Conservation (phyloP, 2,329 filamentous ascomycete species). For the Septoria petroselini region DNA sequence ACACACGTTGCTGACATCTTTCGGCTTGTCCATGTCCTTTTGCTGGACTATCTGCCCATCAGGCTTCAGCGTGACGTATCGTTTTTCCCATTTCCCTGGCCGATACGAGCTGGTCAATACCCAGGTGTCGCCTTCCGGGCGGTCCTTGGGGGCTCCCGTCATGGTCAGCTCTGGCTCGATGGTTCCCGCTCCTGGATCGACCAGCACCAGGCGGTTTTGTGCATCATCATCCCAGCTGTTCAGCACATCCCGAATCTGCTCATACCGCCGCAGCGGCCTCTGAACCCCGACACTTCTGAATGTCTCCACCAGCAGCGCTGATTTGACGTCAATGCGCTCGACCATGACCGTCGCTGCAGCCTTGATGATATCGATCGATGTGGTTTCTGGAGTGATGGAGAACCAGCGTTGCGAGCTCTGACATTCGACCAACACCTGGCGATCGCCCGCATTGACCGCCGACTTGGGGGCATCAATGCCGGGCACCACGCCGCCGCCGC, state of each 20-base stretch:
- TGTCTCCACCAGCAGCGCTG: conserved; percentile 71
- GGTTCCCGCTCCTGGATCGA: conserved; percentile 52
- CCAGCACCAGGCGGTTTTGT: conserved; percentile 70
- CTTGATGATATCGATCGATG: conserved; percentile 67
- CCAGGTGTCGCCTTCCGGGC: conserved; percentile 65
- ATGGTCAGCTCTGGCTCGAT: conserved; percentile 63
- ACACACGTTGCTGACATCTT: conserved; percentile 69
- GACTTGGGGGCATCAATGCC: conserved; percentile 74
- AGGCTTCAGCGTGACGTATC: conserved; percentile 67
- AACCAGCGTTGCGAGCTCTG: conserved; percentile 66
- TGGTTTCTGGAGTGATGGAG: conserved; percentile 72
- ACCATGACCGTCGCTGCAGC: conserved; percentile 63
- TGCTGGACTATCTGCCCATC: conserved; percentile 70
- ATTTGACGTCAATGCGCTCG: conserved; percentile 61
- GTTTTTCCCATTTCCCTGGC: conserved; percentile 84
- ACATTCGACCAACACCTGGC: conserved; percentile 72
- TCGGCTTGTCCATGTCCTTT: conserved; percentile 66
- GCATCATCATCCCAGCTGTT: conserved; percentile 87
- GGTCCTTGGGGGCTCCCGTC: conserved; percentile 59
- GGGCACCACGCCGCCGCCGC: conserved; percentile 49
- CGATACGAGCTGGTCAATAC: conserved; percentile 77
- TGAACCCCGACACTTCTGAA: conserved; percentile 75
- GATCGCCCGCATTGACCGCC: conserved; percentile 74
- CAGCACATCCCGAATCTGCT: conserved; percentile 80
- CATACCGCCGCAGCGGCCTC: conserved; percentile 78